Evolutionary conservation across 1,139 yeast genomes (phyloP), one percentile per base, ranked within the genome.

Genomic region (Kurtzmaniella quercitrusa): DNA sequence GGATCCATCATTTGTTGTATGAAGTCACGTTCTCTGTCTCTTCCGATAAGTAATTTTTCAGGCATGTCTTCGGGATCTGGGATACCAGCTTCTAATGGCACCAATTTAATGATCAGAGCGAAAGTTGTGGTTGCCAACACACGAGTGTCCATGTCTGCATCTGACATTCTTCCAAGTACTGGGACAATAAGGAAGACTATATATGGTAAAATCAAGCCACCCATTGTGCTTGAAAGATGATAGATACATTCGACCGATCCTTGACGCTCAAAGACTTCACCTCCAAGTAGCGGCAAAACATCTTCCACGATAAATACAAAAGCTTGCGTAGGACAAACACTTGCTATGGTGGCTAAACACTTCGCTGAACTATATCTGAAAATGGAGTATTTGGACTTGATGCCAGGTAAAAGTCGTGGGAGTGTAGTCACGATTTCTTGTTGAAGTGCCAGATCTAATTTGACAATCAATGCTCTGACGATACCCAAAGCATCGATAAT

Each of bases 1-100:
- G 96, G 95, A 60, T 94, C 98, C 89, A 94, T 88, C 98, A 94
- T 93, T 60, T 94, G 98, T 51, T 86, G 87, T 47, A 94, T 87
- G 55, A 94, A 94, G 53, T 88, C 96, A 57, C 99, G 80, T 61
- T 94, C 98, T 46, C 88, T 76, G 53, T 91, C 97, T 60, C 98
- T 84, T 6, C 96, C 97, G 53, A 75, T 86, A 47, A 93, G 71
- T 43, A 94, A 72, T 42, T 86, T 91, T 46, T 74, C 73, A 1
- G 98, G 95, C 84, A 94, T 82, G 48, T 91, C 96, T 43, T 81
- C 84, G 1, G 98, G 98, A 62, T 93, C 97, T 1, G 96, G 93
- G 38, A 94, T 91, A 56, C 98, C 98, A 6, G 96, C 95, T 66
- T 94, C 99, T 47, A 94, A 74, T 4, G 99, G 99, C 18, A 93